phyloP scores from a whole-genome alignment of 495 filamentous ascomycete species.

The Tuber borchii region DNA sequence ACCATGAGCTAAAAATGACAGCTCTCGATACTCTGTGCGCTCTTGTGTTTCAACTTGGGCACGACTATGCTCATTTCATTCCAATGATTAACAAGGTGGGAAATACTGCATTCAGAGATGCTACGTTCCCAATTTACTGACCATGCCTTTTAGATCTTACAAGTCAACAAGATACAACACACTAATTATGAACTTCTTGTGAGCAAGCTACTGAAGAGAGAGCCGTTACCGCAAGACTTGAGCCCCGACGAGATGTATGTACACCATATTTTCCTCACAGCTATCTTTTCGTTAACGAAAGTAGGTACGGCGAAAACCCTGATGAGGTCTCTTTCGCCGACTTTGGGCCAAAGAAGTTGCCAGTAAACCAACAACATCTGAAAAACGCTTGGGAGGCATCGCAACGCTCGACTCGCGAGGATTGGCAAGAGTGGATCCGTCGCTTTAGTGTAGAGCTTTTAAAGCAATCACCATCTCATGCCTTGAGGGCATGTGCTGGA shows the following conservation, averaged over 20 bases:
- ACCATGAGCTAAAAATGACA: constrained; percentile 66
- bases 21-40: constrained; percentile 95
- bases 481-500: constrained; percentile 83
- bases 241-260: constrained; percentile 65
- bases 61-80: constrained; percentile 89
- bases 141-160: constrained; percentile 44
- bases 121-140: constrained; percentile 10
- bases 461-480: constrained; percentile 92
- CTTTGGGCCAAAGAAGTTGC: constrained; percentile 83
- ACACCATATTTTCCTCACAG: not conserved
- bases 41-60: constrained; percentile 88
- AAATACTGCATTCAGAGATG: constrained; percentile 20
- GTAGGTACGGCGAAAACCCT: constrained; percentile 60
- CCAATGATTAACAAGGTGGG: constrained; percentile 72
- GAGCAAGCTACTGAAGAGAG: constrained; percentile 85
- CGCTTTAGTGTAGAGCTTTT: constrained; percentile 92
- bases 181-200: constrained; percentile 85
- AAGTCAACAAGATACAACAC: constrained; percentile 66
- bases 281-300: constrained; percentile 7
- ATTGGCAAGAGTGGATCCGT: constrained; percentile 99
- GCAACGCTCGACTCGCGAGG: constrained; percentile 89
- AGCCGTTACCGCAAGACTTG: constrained; percentile 86
- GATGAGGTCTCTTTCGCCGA: constrained; percentile 76
- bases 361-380: constrained; percentile 92
- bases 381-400: constrained; percentile 96